These are phyloP conservation scores for Helotiales sp. DNA, from an alignment of 2,329 filamentous ascomycete species.

Conservation along the genomic window DNA sequence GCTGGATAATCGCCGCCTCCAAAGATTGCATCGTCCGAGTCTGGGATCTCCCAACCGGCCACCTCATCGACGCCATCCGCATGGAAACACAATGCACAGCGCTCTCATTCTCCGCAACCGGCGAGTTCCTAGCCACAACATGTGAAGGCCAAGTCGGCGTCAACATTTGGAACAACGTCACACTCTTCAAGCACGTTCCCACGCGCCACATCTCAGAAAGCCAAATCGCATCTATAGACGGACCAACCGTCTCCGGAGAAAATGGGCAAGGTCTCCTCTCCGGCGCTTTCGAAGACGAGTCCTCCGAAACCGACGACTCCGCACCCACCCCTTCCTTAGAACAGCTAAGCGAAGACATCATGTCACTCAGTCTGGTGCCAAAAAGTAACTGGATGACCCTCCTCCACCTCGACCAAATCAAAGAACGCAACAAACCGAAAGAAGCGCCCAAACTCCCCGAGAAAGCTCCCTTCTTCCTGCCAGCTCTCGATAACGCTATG, in stretches of 20 bases:
- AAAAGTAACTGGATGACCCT: constrained; percentile 94
- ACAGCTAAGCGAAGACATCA: constrained; percentile 80
- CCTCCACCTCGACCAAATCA: constrained; percentile 88
- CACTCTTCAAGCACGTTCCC: constrained; percentile 85
- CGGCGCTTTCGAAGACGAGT: constrained; percentile 69
- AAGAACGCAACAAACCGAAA: constrained; percentile 88
- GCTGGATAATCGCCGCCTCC: constrained; percentile 90
- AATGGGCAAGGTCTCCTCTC: constrained; percentile 77
- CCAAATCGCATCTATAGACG: constrained; percentile 67
- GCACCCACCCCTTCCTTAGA: constrained; percentile 65
- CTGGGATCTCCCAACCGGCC: constrained; percentile 95
- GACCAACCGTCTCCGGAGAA: constrained; percentile 82
- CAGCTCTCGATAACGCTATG: constrained; percentile 58
- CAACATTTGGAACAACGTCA: constrained; percentile 95
- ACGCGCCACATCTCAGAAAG: constrained; percentile 83
- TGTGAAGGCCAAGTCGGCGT: constrained; percentile 83
- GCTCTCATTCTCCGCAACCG: constrained; percentile 85
- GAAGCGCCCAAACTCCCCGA: constrained; percentile 91
- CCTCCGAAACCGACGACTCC: constrained; percentile 56
- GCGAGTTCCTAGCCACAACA: constrained; percentile 92
- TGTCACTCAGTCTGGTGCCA: constrained; percentile 87
- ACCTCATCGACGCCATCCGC: constrained; percentile 90
- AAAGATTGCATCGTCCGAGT: constrained; percentile 80
- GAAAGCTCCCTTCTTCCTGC: constrained; percentile 94
- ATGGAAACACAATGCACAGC: constrained; percentile 80